phyloP scores from a whole-genome alignment of 75 land plant species.

The Chamaecyparis obtusa region DNA sequence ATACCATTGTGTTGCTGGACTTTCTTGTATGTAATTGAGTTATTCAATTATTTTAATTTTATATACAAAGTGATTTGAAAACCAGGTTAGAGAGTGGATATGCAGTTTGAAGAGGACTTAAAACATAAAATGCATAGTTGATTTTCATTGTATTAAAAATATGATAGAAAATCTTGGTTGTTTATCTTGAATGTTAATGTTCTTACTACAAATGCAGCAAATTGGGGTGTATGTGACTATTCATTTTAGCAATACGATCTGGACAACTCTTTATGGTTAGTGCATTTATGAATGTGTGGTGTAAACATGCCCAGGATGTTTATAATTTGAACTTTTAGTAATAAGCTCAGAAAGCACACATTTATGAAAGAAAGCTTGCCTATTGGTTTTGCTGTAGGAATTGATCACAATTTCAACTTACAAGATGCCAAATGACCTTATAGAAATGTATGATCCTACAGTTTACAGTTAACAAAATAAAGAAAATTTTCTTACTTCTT shows the following conservation, averaged over 20 bases:
- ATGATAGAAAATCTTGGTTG: background rate
- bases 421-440: background rate
- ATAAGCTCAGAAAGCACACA: background rate
- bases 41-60: background rate
- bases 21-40: too few relatives aligned
- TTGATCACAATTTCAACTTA: background rate
- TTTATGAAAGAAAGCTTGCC: background rate
- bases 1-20: too few relatives aligned
- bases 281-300: background rate
- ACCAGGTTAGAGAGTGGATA: background rate
- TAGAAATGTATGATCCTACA: background rate
- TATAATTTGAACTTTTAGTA: background rate
- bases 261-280: background rate
- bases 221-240: background rate
- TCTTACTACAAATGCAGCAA: background rate
- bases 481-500: background rate
- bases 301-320: background rate
- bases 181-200: background rate
- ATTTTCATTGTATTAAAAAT: too few relatives aligned
- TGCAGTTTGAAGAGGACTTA: background rate
- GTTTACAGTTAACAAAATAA: background rate
- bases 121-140: background rate
- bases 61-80: background rate
- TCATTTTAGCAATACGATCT: background rate
- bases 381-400: background rate